Conservation (phyloP, 495 filamentous ascomycete genomes). For the Pseudoneurospora amorphoporcata region DNA sequence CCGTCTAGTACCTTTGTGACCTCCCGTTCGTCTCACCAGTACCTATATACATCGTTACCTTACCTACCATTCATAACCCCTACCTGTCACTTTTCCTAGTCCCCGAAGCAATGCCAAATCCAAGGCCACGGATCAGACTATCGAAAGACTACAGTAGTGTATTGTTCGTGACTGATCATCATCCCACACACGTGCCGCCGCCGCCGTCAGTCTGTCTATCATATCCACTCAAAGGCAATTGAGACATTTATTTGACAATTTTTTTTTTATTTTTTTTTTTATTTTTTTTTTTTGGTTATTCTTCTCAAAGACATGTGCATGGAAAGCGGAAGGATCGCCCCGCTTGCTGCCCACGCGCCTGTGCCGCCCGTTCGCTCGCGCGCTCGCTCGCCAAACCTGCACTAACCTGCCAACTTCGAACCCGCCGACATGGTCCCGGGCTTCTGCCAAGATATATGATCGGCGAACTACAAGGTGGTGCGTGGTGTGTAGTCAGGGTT, state of each 20-base stretch:
- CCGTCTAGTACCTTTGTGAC: not conserved
- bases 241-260: not conserved
- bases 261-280: not conserved
- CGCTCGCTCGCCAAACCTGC: not conserved
- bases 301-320: not conserved
- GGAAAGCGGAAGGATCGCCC: not conserved
- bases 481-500: not conserved
- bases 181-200: not conserved
- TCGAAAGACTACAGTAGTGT: not conserved
- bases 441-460: not conserved
- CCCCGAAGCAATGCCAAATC: not conserved
- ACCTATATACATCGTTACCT: not conserved
- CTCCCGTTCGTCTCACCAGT: not conserved
- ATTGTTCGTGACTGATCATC: not conserved
- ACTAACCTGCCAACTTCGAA: not conserved
- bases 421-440: not conserved
- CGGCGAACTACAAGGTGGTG: not conserved
- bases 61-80: not conserved
- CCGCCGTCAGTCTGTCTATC: not conserved
- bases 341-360: not conserved
- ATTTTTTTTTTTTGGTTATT: not conserved
- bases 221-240: not conserved
- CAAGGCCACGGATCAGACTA: not conserved
- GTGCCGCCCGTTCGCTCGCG: not conserved
- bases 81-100: not conserved